These are phyloP conservation scores for Stagonosporopsis tanaceti DNA, from an alignment of 2,329 filamentous ascomycete genomes.

Conservation along the genomic window DNA sequence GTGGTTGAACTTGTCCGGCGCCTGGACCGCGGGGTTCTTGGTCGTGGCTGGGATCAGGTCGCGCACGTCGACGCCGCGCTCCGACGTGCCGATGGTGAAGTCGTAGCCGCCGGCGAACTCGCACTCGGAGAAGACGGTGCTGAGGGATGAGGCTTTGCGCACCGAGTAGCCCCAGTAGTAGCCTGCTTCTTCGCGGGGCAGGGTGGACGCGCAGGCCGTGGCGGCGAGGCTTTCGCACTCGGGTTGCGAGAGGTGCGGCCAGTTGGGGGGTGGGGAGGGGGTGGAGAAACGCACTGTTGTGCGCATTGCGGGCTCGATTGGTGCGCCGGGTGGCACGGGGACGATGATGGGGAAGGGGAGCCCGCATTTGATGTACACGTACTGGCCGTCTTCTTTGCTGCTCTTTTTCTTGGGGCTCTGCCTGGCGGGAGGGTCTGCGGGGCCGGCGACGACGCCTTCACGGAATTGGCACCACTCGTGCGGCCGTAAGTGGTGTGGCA, in stretches of 20 bases:
- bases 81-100: constrained; percentile 82
- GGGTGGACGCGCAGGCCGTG: constrained; percentile 71
- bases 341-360: constrained; percentile 61
- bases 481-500: constrained; percentile 81
- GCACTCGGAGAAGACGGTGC: constrained; percentile 78
- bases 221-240: constrained; percentile 51
- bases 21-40: constrained; percentile 25
- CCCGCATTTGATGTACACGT: constrained; percentile 60
- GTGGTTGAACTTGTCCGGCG: constrained; percentile 67
- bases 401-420: constrained; percentile 50
- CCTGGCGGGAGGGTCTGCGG: constrained; percentile 21
- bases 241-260: constrained; percentile 36
- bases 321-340: constrained; percentile 51
- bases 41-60: constrained; percentile 38
- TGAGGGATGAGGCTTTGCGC: constrained; percentile 71
- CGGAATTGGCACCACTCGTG: constrained; percentile 82
- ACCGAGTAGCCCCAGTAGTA: constrained; percentile 89
- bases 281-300: constrained; percentile 74
- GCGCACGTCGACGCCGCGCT: constrained; percentile 67
- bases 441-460: constrained; percentile 72
- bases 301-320: constrained; percentile 73
- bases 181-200: constrained; percentile 76
- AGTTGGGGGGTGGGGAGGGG: constrained; percentile 45
- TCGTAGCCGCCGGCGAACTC: constrained; percentile 81
- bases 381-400: constrained; percentile 27